These are phyloP conservation scores for Syncephalastrum contaminatum DNA, from an alignment of 371 early-diverging fungal genomes.

Conservation along the genomic window DNA sequence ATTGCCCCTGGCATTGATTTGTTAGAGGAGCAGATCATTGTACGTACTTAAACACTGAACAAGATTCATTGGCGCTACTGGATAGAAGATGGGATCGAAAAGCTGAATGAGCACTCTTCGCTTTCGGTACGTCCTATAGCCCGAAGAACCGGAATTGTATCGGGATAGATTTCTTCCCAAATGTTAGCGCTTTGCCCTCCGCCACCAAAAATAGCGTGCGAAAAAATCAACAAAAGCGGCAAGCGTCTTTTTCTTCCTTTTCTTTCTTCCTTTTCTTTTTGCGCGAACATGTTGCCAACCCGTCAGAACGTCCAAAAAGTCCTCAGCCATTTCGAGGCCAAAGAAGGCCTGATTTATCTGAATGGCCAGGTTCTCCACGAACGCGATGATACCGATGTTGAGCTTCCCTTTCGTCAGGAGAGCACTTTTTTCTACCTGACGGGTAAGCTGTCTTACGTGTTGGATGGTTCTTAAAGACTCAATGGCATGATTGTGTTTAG, in stretches of 20 bases:
- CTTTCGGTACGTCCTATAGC: too few species aligned
- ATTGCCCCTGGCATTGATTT: too few species aligned
- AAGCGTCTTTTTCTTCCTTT: conserved; percentile 4
- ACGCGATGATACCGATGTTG: conserved; percentile 77
- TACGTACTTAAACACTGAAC: too few species aligned
- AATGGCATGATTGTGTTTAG: conserved; percentile 20
- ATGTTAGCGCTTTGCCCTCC: too few species aligned
- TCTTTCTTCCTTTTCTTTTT: conserved; percentile 1
- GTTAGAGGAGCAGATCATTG: too few species aligned
- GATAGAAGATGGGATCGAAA: too few species aligned
- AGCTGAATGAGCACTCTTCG: too few species aligned
- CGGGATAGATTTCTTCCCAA: too few species aligned
- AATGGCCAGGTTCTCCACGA: conserved; percentile 62
- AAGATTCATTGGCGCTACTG: too few species aligned
- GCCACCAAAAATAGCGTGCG: too few species aligned
- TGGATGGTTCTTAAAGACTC: not conserved
- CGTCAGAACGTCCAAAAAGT: conserved; percentile 67
- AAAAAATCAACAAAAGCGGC: not conserved
- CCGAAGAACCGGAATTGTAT: too few species aligned
- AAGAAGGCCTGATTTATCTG: conserved; percentile 67
- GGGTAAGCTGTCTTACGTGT: conserved; percentile 17
- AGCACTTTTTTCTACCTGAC: conserved; percentile 79
- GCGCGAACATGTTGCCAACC: conserved; percentile 43
- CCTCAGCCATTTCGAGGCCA: conserved; percentile 52
- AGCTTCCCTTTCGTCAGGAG: conserved; percentile 83